Conservation (phyloP, 2,329 filamentous ascomycete genomes). For the Emericellopsis atlantica region DNA sequence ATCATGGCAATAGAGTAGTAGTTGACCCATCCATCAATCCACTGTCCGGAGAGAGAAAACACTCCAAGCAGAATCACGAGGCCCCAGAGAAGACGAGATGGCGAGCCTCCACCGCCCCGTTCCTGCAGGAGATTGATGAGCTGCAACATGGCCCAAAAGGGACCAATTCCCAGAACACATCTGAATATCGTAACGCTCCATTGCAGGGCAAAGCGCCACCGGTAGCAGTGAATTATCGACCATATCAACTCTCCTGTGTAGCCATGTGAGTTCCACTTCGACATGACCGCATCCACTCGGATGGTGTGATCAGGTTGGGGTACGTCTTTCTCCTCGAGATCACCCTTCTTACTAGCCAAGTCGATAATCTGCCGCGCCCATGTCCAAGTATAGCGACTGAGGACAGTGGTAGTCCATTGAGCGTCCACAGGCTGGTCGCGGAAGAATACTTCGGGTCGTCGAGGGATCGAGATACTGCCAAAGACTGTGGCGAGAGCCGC, state of each 20-base stretch:
- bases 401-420: constrained; percentile 46
- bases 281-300: constrained; percentile 34
- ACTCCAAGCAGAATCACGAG: constrained; percentile 54
- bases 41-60: constrained; percentile 43
- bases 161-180: constrained; percentile 51
- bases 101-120: constrained; percentile 27
- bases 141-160: constrained; percentile 55
- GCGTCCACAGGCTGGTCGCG: constrained; percentile 48
- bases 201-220: constrained; percentile 41
- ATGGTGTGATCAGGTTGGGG: constrained; percentile 45
- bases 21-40: constrained; percentile 52
- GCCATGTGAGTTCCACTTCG: constrained; percentile 33
- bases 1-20: constrained; percentile 55
- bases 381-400: constrained; percentile 50
- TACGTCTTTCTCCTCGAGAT: constrained; percentile 49
- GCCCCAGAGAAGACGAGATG: constrained; percentile 46
- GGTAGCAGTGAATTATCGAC: constrained; percentile 46
- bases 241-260: constrained; percentile 44
- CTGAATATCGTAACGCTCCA: constrained; percentile 40
- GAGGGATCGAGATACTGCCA: constrained; percentile 43
- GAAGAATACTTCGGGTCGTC: constrained; percentile 54
- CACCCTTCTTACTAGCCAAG: constrained; percentile 41
- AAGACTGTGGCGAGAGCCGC: constrained; percentile 30
- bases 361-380: constrained; percentile 48
- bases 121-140: constrained; percentile 54